Evolutionary conservation across 371 early-diverging fungal genomes (phyloP).

Genomic region (Dichotomocladium elegans): DNA sequence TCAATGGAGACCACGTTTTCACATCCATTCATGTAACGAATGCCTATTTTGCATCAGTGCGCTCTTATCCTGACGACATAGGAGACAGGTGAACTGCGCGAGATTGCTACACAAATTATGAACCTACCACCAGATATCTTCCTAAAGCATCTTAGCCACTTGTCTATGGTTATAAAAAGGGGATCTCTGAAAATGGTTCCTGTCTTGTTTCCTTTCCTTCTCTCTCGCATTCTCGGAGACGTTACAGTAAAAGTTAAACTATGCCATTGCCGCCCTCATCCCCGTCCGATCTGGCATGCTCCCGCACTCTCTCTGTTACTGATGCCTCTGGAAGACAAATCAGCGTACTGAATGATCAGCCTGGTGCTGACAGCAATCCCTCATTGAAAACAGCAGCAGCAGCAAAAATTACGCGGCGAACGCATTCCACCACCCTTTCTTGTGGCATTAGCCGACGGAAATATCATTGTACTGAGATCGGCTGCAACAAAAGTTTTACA

Average conservation of each 20-base stretch:
- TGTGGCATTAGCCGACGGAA: constrained; percentile 5
- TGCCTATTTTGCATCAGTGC: constrained; percentile 19
- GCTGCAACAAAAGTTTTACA: constrained; percentile 58
- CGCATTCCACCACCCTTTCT: constrained; percentile 1
- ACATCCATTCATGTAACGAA: constrained; percentile 8
- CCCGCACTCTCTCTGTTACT: constrained; percentile 22
- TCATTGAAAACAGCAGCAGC: not conserved
- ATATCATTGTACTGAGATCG: constrained; percentile 48
- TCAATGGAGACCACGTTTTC: constrained; percentile 20
- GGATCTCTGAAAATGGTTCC: too few relatives aligned
- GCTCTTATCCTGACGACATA: constrained; percentile 13
- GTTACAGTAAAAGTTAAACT: too few relatives aligned
- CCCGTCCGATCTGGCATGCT: too few relatives aligned
- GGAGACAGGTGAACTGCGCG: too few relatives aligned
- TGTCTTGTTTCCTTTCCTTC: too few relatives aligned
- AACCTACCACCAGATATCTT: too few relatives aligned
- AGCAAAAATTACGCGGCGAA: not conserved
- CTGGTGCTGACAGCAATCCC: too few relatives aligned
- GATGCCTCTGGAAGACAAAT: constrained; percentile 40
- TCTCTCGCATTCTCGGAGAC: too few relatives aligned
- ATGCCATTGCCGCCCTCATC: too few relatives aligned
- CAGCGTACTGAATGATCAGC: constrained; percentile 31
- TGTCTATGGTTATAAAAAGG: too few relatives aligned
- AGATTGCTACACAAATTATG: too few relatives aligned
- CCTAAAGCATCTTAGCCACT: too few relatives aligned